Evolutionary conservation across 139 green algal species (phyloP).

Genomic region (Auxenochlorella protothecoides): DNA sequence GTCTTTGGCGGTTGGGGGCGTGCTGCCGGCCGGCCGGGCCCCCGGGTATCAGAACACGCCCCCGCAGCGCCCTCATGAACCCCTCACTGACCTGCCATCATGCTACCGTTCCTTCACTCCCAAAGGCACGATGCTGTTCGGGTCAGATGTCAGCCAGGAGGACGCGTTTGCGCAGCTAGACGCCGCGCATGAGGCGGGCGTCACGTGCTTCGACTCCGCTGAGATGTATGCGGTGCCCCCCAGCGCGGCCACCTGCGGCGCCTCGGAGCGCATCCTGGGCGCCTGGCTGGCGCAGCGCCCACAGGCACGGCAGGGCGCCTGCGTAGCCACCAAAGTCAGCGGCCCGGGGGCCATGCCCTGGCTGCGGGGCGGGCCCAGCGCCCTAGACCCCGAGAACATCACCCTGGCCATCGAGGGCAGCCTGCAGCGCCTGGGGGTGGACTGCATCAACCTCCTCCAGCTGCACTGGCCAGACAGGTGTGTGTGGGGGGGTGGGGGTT

Average conservation of each 20-base stretch:
- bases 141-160: slow-evolving; percentile 38
- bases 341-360: slow-evolving; percentile 75
- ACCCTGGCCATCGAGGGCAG: slow-evolving; percentile 54
- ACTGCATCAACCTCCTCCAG: slow-evolving; percentile 88
- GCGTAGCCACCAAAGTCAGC: slow-evolving; percentile 66
- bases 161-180: slow-evolving; percentile 39
- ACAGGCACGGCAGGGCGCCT: slow-evolving; percentile 2
- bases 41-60: too few species aligned
- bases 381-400: slow-evolving; percentile 56
- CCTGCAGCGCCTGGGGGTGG: slow-evolving; percentile 58
- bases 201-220: slow-evolving; percentile 84
- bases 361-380: slow-evolving; percentile 57
- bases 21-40: too few species aligned
- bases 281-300: slow-evolving; percentile 27
- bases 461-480: slow-evolving; percentile 88
- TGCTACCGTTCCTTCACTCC: too few species aligned
- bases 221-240: slow-evolving; percentile 81
- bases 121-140: slow-evolving; percentile 85
- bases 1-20: too few species aligned
- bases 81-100: too few species aligned
- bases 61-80: too few species aligned
- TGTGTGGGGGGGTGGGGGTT: background rate
- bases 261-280: slow-evolving; percentile 46
- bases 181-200: slow-evolving; percentile 46
- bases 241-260: slow-evolving; percentile 41